Conservation (phyloP, 73 alveolate genomes). For the Paramecium caudatum region DNA sequence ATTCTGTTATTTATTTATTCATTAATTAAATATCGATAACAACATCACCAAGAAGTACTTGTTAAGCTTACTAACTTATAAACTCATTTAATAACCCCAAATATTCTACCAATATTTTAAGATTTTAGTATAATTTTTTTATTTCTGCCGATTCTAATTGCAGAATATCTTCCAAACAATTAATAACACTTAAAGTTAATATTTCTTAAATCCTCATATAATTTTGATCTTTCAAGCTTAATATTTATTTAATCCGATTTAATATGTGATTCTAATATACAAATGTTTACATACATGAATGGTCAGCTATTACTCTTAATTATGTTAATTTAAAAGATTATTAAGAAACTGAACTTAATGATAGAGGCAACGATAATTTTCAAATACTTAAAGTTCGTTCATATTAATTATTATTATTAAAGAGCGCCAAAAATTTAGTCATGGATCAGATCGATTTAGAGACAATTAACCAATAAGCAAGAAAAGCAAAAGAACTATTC, state of each 20-base stretch:
- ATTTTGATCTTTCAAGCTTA: slow-evolving; percentile 23
- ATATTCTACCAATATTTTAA: slow-evolving; percentile 10
- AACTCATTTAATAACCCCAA: background rate
- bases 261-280: background rate
- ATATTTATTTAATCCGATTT: background rate
- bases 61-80: slow-evolving; percentile 18
- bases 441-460: slow-evolving; percentile 11
- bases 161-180: background rate
- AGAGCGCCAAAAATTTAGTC: slow-evolving; percentile 42
- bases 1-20: slow-evolving; percentile 11
- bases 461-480: slow-evolving; percentile 16
- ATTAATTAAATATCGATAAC: background rate
- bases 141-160: slow-evolving; percentile 1
- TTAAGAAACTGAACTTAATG: slow-evolving; percentile 17
- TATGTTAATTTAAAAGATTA: background rate
- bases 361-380: slow-evolving; percentile 46
- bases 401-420: background rate
- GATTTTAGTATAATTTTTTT: background rate
- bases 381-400: slow-evolving; percentile 26
- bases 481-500: slow-evolving; percentile 22
- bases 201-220: slow-evolving; percentile 31
- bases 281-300: slow-evolving; percentile 9
- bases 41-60: background rate
- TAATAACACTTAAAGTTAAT: slow-evolving; percentile 1
- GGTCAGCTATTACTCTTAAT: background rate